These are phyloP conservation scores for Cydonia oblonga DNA, from an alignment of 331 rosid genomes.

Conservation along the genomic window DNA sequence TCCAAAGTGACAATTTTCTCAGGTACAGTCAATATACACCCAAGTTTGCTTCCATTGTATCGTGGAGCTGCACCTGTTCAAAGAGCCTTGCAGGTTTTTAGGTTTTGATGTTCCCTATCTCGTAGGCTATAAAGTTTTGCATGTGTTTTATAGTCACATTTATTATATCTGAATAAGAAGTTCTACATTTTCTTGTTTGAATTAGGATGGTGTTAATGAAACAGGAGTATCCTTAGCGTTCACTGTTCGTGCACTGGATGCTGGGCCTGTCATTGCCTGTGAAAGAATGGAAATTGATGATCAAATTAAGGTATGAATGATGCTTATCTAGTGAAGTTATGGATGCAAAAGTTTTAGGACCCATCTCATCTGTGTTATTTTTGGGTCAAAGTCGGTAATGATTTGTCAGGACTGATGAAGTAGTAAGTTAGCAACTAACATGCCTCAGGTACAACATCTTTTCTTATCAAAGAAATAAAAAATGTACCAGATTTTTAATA, in stretches of 20 bases:
- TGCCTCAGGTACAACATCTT: not conserved
- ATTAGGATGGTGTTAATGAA: constrained; percentile 75
- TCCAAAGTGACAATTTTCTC: constrained; percentile 12
- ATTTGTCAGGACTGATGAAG: constrained; percentile 8
- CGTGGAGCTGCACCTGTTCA: constrained; percentile 99
- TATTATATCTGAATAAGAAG: not conserved
- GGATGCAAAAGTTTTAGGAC: not conserved
- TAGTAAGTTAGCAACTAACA: not conserved
- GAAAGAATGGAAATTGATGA: constrained; percentile 49
- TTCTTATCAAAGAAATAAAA: too few relatives aligned
- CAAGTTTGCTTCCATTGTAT: constrained; percentile 74
- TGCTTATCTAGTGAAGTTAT: not conserved
- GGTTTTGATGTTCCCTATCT: not conserved
- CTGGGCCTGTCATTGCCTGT: constrained; percentile 78
- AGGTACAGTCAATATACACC: constrained; percentile 96
- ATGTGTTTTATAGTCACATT: not conserved
- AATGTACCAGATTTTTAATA: not conserved
- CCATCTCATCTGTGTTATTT: not conserved
- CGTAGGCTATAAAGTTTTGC: not conserved
- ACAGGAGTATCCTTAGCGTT: constrained; percentile 85
- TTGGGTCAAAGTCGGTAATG: not conserved
- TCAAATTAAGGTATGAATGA: constrained; percentile 48
- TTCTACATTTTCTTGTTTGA: not conserved
- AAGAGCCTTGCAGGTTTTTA: constrained; percentile 77
- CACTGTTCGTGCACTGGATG: constrained; percentile 85